phyloP scores from a whole-genome alignment of 495 filamentous ascomycete species.

The Chaetomium tenue region DNA sequence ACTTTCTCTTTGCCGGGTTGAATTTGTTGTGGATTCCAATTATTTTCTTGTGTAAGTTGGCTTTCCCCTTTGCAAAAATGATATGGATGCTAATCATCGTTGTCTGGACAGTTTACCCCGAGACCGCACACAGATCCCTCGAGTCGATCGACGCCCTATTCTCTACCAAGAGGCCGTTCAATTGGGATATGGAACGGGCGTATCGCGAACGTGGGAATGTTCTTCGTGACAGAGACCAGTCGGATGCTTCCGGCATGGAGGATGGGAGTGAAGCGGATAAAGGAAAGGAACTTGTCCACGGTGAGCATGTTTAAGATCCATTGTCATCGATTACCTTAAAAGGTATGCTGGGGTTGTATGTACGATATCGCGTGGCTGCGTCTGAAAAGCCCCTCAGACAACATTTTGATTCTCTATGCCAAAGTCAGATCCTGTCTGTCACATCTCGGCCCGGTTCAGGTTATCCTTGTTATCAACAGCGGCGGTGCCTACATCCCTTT shows the following conservation, averaged over 20 bases:
- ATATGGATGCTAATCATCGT: slow-evolving; percentile 16
- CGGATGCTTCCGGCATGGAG: slow-evolving; percentile 18
- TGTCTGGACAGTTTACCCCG: slow-evolving; percentile 55
- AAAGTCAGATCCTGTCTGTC: not conserved
- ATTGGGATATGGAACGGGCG: slow-evolving; percentile 25
- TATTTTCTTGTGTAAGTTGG: slow-evolving; percentile 24
- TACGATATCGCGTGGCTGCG: not conserved
- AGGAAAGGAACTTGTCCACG: slow-evolving; percentile 14
- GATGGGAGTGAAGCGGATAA: slow-evolving; percentile 18
- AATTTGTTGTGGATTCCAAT: slow-evolving; percentile 23
- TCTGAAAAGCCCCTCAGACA: slow-evolving; percentile 3
- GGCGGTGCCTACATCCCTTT: too few relatives aligned
- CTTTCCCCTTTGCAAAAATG: slow-evolving; percentile 3
- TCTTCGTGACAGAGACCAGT: slow-evolving; percentile 6
- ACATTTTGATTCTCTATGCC: not conserved
- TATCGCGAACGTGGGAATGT: slow-evolving; percentile 21
- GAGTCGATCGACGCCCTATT: slow-evolving; percentile 75
- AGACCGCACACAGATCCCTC: slow-evolving; percentile 66
- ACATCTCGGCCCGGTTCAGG: not conserved
- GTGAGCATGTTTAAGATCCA: slow-evolving; percentile 7
- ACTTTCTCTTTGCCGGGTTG: slow-evolving; percentile 21
- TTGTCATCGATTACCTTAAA: slow-evolving; percentile 1
- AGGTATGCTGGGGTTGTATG: not conserved
- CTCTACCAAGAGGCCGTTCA: slow-evolving; percentile 25
- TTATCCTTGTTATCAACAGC: too few relatives aligned